Percentiles rank a stretch among this genome's conserved stretches.
These are phyloP conservation scores for Leucosporidium creatinivorum DNA, from an alignment of 768 basidiomycete genomes.

Conservation along the genomic window DNA sequence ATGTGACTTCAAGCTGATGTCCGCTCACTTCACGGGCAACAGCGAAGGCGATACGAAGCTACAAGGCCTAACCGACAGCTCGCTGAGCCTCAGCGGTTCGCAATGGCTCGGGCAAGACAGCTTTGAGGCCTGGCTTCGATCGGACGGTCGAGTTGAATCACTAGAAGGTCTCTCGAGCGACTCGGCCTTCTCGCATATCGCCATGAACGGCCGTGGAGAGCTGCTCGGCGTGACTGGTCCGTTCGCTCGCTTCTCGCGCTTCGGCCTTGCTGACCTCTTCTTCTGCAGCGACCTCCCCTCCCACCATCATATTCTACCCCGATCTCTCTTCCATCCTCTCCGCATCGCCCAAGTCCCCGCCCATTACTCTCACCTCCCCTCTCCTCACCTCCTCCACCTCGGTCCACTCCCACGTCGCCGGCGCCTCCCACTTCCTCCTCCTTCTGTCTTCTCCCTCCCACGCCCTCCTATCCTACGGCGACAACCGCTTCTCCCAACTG, in stretches of 20 bases:
- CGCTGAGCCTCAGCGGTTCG: background rate
- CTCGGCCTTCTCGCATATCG: background rate
- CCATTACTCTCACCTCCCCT: background rate
- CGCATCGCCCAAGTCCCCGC: background rate
- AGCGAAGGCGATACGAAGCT: background rate
- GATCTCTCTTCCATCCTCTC: background rate
- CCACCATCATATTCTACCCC: background rate
- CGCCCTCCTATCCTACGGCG: constrained; percentile 9
- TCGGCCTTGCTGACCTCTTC: background rate
- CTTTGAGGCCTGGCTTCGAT: constrained; percentile 1
- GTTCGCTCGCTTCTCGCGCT: background rate
- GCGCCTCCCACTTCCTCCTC: constrained; percentile 23
- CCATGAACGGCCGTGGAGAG: constrained; percentile 19
- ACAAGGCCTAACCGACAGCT: background rate
- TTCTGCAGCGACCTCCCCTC: background rate
- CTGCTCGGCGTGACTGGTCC: constrained; percentile 9
- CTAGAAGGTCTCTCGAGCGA: background rate
- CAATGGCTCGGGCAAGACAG: constrained; percentile 17
- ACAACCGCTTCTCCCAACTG: constrained; percentile 26
- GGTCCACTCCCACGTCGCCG: constrained; percentile 1
- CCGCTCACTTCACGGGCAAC: background rate
- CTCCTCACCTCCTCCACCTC: constrained; percentile 7
- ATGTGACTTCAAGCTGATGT: background rate
- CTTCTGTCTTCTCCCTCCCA: background rate
- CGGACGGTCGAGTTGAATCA: background rate